Evolutionary conservation across 2,329 filamentous ascomycete genomes (phyloP).

Genomic region (Tolypocladium inflatum): DNA sequence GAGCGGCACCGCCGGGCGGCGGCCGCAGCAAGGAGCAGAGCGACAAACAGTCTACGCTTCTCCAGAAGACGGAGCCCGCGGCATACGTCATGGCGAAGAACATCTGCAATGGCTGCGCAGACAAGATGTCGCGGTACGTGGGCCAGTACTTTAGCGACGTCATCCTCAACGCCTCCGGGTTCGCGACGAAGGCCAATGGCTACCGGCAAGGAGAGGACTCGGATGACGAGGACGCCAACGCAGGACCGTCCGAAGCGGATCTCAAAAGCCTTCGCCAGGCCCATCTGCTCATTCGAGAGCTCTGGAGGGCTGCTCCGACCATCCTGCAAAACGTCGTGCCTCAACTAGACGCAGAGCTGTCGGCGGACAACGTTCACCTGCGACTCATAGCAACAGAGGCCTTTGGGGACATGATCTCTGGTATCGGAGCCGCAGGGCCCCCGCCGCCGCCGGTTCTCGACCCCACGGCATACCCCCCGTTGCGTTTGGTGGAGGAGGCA

Average conservation of each 20-base stretch:
- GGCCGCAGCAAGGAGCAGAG: constrained; percentile 56
- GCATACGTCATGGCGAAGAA: constrained; percentile 96
- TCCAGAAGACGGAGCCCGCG: constrained; percentile 80
- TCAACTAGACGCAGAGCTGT: constrained; percentile 84
- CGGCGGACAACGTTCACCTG: constrained; percentile 79
- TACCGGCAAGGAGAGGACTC: constrained; percentile 51
- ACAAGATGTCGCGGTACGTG: constrained; percentile 91
- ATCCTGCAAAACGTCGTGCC: constrained; percentile 90
- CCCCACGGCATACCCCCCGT: constrained; percentile 74
- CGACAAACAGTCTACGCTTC: constrained; percentile 70
- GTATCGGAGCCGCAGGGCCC: constrained; percentile 84
- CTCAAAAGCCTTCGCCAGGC: constrained; percentile 83
- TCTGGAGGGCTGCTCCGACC: constrained; percentile 85
- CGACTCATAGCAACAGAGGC: constrained; percentile 87
- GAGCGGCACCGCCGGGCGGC: constrained; percentile 65
- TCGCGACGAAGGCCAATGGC: constrained; percentile 45
- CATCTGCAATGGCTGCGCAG: constrained; percentile 78
- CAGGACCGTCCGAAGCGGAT: constrained; percentile 70
- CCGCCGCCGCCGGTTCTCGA: constrained; percentile 65
- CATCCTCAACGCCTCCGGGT: constrained; percentile 74
- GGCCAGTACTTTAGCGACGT: constrained; percentile 97
- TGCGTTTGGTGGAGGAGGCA: constrained; percentile 50
- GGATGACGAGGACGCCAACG: constrained; percentile 50
- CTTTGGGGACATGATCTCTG: constrained; percentile 87
- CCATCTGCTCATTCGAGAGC: constrained; percentile 77